Evolutionary conservation across 73 alveolate genomes (phyloP).

Genomic region (Tetrahymena borealis): DNA sequence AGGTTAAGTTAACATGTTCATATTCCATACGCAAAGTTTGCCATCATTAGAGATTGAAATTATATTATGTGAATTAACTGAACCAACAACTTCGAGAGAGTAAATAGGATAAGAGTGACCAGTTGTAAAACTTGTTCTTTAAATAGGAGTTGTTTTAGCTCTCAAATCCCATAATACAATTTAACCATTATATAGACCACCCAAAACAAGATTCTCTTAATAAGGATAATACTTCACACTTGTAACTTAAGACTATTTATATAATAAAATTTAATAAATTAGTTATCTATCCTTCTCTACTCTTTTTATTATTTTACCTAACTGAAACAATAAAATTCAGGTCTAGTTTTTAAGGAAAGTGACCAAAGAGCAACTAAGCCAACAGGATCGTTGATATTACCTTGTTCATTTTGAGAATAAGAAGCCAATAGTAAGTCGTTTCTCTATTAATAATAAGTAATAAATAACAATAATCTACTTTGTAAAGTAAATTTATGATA

Average conservation of each 20-base stretch:
- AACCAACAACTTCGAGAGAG: slow-evolving; percentile 76
- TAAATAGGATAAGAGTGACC: slow-evolving; percentile 74
- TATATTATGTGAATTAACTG: slow-evolving; percentile 82
- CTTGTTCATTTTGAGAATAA: slow-evolving; percentile 75
- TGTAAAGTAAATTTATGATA: no score
- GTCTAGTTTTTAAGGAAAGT: slow-evolving; percentile 68
- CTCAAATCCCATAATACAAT: slow-evolving; percentile 88
- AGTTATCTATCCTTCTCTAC: background rate
- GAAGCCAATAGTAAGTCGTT: slow-evolving; percentile 76
- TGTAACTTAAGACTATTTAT: slow-evolving; percentile 60
- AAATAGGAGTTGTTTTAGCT: slow-evolving; percentile 71
- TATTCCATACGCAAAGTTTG: slow-evolving; percentile 78
- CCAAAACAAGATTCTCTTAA: slow-evolving; percentile 75
- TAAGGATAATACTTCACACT: slow-evolving; percentile 75
- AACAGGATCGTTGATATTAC: slow-evolving; percentile 65
- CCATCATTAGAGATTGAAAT: slow-evolving; percentile 83
- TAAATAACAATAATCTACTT: no score
- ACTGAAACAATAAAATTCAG: slow-evolving; percentile 66
- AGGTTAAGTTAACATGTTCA: slow-evolving; percentile 76
- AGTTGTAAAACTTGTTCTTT: slow-evolving; percentile 67
- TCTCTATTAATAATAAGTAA: no score
- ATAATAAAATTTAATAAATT: background rate
- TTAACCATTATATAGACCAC: slow-evolving; percentile 88
- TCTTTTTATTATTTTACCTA: background rate
- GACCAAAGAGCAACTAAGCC: slow-evolving; percentile 86